These are phyloP conservation scores for Colletotrichum kahawae DNA, from an alignment of 2,329 filamentous ascomycete genomes.

Conservation along the genomic window DNA sequence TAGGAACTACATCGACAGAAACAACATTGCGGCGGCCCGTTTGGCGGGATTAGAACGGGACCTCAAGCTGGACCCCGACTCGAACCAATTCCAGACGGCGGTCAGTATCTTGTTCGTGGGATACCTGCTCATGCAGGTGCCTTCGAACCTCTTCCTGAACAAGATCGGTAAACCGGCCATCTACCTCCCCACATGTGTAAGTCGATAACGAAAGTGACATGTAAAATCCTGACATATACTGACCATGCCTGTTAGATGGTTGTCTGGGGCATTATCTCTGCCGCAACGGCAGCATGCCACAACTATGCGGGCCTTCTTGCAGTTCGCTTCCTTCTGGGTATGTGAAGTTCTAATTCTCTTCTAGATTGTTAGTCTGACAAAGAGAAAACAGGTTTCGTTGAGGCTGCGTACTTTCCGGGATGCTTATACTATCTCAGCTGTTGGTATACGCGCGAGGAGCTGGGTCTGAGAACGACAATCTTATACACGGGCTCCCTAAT, in stretches of 20 bases:
- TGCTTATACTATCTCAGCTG: conserved; percentile 67
- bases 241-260: conserved; percentile 27
- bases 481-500: conserved; percentile 73
- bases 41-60: conserved; percentile 53
- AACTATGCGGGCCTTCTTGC: conserved; percentile 37
- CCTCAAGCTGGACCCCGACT: conserved; percentile 33
- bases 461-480: conserved; percentile 68
- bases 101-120: conserved; percentile 58
- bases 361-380: too few relatives aligned
- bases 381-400: neutral
- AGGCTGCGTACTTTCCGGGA: conserved; percentile 32
- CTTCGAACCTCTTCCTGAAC: conserved; percentile 56
- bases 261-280: conserved; percentile 53
- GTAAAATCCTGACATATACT: accelerated
- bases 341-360: neutral
- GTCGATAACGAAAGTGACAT: conserved; percentile 17
- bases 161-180: conserved; percentile 54
- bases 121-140: conserved; percentile 56
- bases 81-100: conserved; percentile 41
- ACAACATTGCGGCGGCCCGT: conserved; percentile 54
- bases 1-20: conserved; percentile 18
- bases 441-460: conserved; percentile 75
- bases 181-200: conserved; percentile 49
- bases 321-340: conserved; percentile 33
- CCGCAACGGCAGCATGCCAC: conserved; percentile 37